Percentiles rank a stretch among this genome's conserved stretches.
phyloP scores from a whole-genome alignment of 1,284 basidiomycete genomes.

The Naganishia liquefaciens region DNA sequence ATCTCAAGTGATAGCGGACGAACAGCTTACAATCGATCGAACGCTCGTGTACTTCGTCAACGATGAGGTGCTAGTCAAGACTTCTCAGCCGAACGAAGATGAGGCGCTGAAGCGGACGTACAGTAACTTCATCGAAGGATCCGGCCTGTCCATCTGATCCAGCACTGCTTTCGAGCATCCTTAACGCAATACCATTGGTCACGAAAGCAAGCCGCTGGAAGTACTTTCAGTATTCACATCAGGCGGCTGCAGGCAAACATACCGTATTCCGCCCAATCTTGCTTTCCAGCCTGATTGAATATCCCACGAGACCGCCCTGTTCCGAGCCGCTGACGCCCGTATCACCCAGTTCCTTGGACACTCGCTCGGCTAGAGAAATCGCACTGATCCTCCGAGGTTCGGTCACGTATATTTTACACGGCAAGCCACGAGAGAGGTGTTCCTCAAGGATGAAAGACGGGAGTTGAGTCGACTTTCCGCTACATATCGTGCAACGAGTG shows the following conservation, averaged over 20 bases:
- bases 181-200: slow-evolving; percentile 92
- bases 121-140: slow-evolving; percentile 91
- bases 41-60: slow-evolving; percentile 92
- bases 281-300: slow-evolving; percentile 91
- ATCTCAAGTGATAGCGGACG: background rate
- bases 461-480: slow-evolving; percentile 97
- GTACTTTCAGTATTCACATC: background rate
- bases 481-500: slow-evolving; percentile 44
- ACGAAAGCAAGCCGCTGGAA: slow-evolving; percentile 70
- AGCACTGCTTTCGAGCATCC: slow-evolving; percentile 78
- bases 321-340: slow-evolving; percentile 52
- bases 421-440: slow-evolving; percentile 74
- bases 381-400: slow-evolving; percentile 97
- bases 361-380: slow-evolving; percentile 93
- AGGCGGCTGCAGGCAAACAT: slow-evolving; percentile 18
- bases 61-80: slow-evolving; percentile 70
- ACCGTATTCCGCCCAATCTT: slow-evolving; percentile 76
- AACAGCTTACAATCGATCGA: slow-evolving; percentile 72
- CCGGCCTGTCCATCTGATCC: slow-evolving; percentile 63
- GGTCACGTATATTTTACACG: slow-evolving; percentile 92
- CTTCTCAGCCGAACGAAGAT: background rate
- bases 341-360: slow-evolving; percentile 92
- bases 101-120: slow-evolving; percentile 48
- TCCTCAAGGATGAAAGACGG: slow-evolving; percentile 94
- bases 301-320: slow-evolving; percentile 72